Evolutionary conservation across 1,284 basidiomycete genomes (phyloP).

Genomic region (Ustilago hordei): DNA sequence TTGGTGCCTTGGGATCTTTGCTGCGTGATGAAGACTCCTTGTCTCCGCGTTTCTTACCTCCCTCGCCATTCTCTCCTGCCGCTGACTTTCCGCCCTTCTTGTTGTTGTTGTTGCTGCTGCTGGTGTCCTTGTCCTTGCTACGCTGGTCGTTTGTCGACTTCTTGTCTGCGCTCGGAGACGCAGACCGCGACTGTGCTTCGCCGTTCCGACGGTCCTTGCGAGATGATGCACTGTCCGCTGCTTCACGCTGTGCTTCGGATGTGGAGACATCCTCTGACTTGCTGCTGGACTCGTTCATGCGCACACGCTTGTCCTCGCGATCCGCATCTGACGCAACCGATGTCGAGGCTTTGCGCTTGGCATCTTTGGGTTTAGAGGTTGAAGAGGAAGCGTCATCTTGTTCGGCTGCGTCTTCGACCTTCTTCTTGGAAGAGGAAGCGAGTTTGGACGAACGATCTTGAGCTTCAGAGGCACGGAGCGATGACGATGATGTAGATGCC

Average conservation of each 20-base stretch:
- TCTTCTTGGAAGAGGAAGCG: conserved; percentile 58
- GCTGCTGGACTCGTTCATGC: conserved; percentile 19
- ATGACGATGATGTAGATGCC: conserved; percentile 10
- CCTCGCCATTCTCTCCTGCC: conserved; percentile 42
- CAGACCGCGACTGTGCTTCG: conserved; percentile 31
- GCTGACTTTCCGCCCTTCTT: conserved; percentile 52
- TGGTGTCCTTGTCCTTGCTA: conserved; percentile 37
- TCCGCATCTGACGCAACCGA: conserved; percentile 37
- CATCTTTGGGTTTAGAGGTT: conserved; percentile 34
- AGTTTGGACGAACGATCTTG: conserved; percentile 36
- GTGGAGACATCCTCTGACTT: conserved; percentile 28
- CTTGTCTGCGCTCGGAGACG: conserved; percentile 33
- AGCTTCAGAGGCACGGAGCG: conserved; percentile 17
- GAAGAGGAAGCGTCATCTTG: conserved; percentile 21
- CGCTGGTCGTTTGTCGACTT: conserved; percentile 22
- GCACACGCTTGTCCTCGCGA: conserved; percentile 50
- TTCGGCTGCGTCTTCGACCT: conserved; percentile 49
- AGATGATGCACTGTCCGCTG: conserved; percentile 15
- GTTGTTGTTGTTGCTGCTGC: conserved; percentile 51
- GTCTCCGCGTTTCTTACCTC: conserved; percentile 43
- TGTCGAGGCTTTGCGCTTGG: conserved; percentile 54
- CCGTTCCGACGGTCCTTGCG: conserved; percentile 35
- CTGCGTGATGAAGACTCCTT: conserved; percentile 22
- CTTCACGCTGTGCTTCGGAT: conserved; percentile 15
- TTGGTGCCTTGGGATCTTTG: conserved; percentile 46